Conservation (phyloP, 2,329 filamentous ascomycete genomes). For the Fusarium nelsonii region DNA sequence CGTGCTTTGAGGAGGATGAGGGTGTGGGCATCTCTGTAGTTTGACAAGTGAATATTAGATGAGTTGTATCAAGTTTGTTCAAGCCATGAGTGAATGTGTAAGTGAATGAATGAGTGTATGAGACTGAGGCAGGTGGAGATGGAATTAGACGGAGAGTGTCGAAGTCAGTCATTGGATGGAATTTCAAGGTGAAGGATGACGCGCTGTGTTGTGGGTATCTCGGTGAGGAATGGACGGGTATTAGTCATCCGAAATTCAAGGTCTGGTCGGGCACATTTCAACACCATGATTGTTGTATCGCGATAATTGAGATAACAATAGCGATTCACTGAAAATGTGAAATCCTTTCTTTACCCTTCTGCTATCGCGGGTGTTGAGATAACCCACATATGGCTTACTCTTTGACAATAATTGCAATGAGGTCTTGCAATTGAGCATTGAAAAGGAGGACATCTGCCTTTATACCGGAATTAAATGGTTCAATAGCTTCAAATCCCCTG, state of each 20-base stretch:
- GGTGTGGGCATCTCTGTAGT: conserved; percentile 33
- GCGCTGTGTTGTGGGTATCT: conserved; percentile 1
- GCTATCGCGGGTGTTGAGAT: too few species aligned
- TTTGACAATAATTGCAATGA: too few species aligned
- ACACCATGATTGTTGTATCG: neutral
- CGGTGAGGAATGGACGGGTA: conserved; percentile 22
- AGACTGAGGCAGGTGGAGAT: conserved; percentile 3
- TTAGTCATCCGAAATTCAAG: conserved; percentile 31
- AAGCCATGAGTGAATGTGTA: conserved; percentile 17
- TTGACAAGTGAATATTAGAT: neutral
- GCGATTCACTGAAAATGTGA: too few species aligned
- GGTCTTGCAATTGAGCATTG: too few species aligned
- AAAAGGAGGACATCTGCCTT: too few species aligned
- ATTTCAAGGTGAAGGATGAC: conserved; percentile 33
- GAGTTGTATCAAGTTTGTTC: neutral
- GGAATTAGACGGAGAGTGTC: neutral
- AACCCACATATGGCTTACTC: too few species aligned
- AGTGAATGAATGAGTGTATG: neutral
- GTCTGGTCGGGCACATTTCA: neutral
- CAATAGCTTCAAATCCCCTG: conserved; percentile 7
- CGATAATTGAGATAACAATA: neutral
- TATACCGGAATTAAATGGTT: neutral
- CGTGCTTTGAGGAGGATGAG: conserved; percentile 48
- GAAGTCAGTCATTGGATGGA: conserved; percentile 7
- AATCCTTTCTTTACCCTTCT: too few species aligned